These are phyloP conservation scores for Bacterosira constricta DNA, from an alignment of 108 stramenopile genomes.

Conservation along the genomic window DNA sequence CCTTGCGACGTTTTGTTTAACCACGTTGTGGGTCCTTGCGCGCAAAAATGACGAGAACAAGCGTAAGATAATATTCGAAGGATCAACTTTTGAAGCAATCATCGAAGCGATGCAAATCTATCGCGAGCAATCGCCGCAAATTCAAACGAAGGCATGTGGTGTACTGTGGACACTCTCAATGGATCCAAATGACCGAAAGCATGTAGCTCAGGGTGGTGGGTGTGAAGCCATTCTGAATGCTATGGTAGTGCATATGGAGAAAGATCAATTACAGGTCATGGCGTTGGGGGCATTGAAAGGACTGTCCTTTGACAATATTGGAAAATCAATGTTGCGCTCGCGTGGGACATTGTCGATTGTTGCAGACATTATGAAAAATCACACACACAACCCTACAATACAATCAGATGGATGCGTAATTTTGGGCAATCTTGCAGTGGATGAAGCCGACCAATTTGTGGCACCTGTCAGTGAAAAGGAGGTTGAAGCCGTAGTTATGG, in stretches of 20 bases:
- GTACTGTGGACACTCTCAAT: constrained; percentile 35
- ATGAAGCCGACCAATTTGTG: constrained; percentile 23
- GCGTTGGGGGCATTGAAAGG: constrained; percentile 43
- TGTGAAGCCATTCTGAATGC: constrained; percentile 42
- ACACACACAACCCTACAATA: constrained; percentile 23
- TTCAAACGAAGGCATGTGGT: constrained; percentile 38
- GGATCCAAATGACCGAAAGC: constrained; percentile 24
- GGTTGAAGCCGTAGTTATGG: constrained; percentile 13
- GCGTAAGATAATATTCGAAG: constrained; percentile 15
- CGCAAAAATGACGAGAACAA: constrained; percentile 38
- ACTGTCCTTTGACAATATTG: constrained; percentile 23
- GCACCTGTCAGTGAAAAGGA: constrained; percentile 24
- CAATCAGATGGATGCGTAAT: constrained; percentile 43
- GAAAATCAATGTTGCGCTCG: constrained; percentile 17
- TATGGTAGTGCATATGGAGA: constrained; percentile 3
- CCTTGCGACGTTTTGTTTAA: constrained; percentile 33
- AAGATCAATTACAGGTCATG: constrained; percentile 28
- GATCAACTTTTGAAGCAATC: constrained; percentile 33
- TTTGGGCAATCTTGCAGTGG: constrained; percentile 33
- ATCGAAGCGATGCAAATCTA: constrained; percentile 55
- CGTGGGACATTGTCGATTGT: constrained; percentile 16
- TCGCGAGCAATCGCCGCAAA: constrained; percentile 2
- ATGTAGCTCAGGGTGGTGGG: constrained; percentile 33
- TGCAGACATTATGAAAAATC: constrained; percentile 27
- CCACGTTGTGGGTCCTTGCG: constrained; percentile 36